Base-by-base conservation (phyloP, 352 stramenopile species). In the Globisporangium paroecandrum region DNA sequence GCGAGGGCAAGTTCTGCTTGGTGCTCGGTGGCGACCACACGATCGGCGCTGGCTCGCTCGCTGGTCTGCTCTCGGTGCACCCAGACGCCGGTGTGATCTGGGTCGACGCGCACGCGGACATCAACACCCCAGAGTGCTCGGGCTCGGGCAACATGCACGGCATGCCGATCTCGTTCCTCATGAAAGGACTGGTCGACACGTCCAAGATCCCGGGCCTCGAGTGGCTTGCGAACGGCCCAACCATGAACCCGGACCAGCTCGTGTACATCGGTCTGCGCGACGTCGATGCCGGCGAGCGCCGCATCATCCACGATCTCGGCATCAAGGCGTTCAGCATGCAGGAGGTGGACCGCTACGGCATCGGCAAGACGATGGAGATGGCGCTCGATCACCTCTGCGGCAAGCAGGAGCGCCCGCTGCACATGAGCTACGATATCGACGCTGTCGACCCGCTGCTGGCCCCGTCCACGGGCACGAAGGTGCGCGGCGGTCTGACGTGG, bases 371-470 rank as follows among this genome's bases (percentile, higher is more conserved):
- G 5, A 99, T 99, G 96, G 95, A 99, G 70, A 92, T 96, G 82
- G 94, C 95, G 41, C 76, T 99, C n/a, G 90, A 98, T 62, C 91
- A 99, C 78, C 81, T 99, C 1, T 86, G 77, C 65, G 83, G 65
- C 49, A 85, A 95, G 76, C 90, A 90, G 56, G 72, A 96, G 69
- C 85, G 95, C 34, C 96, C 96, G 29, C 71, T 99, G 34, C 97
- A 99, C 83, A 89, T 99, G 74, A 98, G 89, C 68, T 99, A 99
- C 77, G 97, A 99, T 72, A 99, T 99, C 73, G 97, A 99, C 81
- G 95, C 96, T n/a, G 89, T 98, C 1, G 97, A 99, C 77, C 97
- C 97, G 9, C 65, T 94, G 20, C 74, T 98, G 46, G 97, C 97
- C 27, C 96, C 97, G n/a, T 97, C 94, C 5, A 99, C 97, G 15